Evolutionary conservation across 2,329 filamentous ascomycete species (phyloP), one percentile per base, ranked within the genome.

Genomic region (Colletotrichum sp.): DNA sequence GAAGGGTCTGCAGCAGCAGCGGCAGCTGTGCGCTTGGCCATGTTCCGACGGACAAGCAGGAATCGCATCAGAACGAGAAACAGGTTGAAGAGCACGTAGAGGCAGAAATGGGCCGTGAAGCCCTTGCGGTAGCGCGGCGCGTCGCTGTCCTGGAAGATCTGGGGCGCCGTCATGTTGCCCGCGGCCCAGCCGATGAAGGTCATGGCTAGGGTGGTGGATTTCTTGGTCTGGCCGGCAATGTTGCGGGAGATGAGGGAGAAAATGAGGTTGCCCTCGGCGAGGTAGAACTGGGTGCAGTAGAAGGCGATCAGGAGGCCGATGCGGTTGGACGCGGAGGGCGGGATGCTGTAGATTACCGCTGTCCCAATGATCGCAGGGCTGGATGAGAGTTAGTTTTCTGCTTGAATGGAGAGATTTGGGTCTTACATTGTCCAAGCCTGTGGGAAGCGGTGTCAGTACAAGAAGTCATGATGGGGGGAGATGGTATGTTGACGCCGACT

Each of bases 221-320:
- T 93, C 83, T 95, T 94, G 6, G 92, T 94, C n/a, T 89, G 90
- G 13, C 93, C 93, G 0, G 88, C 93, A 0, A 92, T 94, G 82
- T 95, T 95, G 13, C 89, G 91, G 8, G 94, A 88, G 72, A 94
- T 92, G 93, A 93, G 95, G 0, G 90, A 89, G 0, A 94, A 90
- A 39, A 94, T 90, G 15, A 95, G 85, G 0, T 85, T 87, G 0
- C 84, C 84, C 6, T 87, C 83, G 0, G 85, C 86, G 3, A 85
- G 84, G 13, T 85, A 86, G 39, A 88, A 84, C 8, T 88, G 83
- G 24, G 87, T 88, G 79, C 87, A 88, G 36, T 87, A 87, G 39
- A 88, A 87, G 24, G 82, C 82, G 8, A 84, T 80, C 5, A 84
- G 79, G 2, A 88, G 82, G 32, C 86, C 85, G 3, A 84, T 83